phyloP scores from a whole-genome alignment of 2,329 filamentous ascomycete genomes.

The Aschersonia sp. region DNA sequence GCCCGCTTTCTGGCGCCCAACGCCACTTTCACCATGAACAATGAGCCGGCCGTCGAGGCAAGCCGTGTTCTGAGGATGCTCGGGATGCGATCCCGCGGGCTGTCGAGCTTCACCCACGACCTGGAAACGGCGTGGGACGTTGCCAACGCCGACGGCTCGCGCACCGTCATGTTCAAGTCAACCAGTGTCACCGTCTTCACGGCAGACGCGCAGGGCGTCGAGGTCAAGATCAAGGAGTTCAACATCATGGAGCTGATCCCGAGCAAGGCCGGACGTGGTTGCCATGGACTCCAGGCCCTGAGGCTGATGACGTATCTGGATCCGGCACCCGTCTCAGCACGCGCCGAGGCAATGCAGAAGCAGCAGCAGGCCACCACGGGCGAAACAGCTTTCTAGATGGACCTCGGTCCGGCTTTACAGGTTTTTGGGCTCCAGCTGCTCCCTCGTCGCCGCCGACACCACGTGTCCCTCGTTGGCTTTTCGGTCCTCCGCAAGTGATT shows the following conservation, averaged over 20 bases:
- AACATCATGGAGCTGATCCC: constrained; percentile 1
- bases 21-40: constrained; percentile 5
- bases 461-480: background rate
- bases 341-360: background rate
- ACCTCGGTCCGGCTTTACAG: background rate
- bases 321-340: background rate
- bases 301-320: constrained; percentile 1
- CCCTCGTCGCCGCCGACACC: background rate
- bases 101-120: background rate
- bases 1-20: constrained; percentile 2
- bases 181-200: constrained; percentile 1
- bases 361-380: too few species aligned
- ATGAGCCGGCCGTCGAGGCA: constrained; percentile 2
- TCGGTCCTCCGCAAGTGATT: constrained; percentile 14
- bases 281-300: background rate
- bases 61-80: constrained; percentile 3
- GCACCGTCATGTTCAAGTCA: constrained; percentile 1
- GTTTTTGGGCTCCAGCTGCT: background rate
- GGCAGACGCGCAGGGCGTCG: background rate
- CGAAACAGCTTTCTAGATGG: too few species aligned
- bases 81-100: background rate
- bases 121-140: constrained; percentile 1
- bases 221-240: constrained; percentile 2
- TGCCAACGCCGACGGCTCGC: constrained; percentile 1
- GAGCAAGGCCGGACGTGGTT: background rate